A percentile compares a stretch with the other conserved stretches of the same genome.
phyloP scores from a whole-genome alignment of 163 green algal genomes.

The Picocystis sp. region DNA sequence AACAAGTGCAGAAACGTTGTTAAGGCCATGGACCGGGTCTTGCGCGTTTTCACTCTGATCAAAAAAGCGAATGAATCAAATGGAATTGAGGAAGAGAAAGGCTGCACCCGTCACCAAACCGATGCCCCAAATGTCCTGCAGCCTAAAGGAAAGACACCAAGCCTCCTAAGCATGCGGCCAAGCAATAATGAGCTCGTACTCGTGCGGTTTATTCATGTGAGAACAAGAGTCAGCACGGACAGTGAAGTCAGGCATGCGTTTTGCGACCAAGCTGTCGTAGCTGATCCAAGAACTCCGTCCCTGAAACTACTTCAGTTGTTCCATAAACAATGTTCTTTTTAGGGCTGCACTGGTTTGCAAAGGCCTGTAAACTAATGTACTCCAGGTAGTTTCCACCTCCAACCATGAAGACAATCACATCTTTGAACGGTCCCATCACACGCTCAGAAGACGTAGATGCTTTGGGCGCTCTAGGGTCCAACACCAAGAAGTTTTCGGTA shows the following conservation, averaged over 20 bases:
- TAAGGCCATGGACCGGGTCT: too few relatives aligned
- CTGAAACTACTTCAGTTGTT: constrained; percentile 72
- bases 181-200: too few relatives aligned
- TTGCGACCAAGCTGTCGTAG: constrained; percentile 56
- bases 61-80: too few relatives aligned
- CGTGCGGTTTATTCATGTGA: too few relatives aligned
- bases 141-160: too few relatives aligned
- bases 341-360: constrained; percentile 14
- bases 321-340: constrained; percentile 73
- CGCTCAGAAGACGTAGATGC: constrained; percentile 9
- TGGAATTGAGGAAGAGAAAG: too few relatives aligned
- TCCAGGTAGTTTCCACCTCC: constrained; percentile 93
- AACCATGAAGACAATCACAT: constrained; percentile 93
- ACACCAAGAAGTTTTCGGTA: constrained; percentile 1
- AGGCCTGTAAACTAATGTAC: constrained; percentile 46
- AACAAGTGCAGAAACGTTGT: too few relatives aligned
- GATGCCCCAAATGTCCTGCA: too few relatives aligned
- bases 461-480: constrained; percentile 1
- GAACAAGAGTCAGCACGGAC: too few relatives aligned
- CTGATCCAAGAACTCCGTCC: constrained; percentile 62
- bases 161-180: too few relatives aligned
- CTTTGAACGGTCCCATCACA: constrained; percentile 45
- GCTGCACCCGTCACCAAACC: too few relatives aligned
- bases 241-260: constrained; percentile 3
- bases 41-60: too few relatives aligned